Percentiles rank a stretch among this genome's conserved stretches.
Evolutionary conservation across 345 rosid genomes (phyloP).

Genomic region (Euphorbia peplus): DNA sequence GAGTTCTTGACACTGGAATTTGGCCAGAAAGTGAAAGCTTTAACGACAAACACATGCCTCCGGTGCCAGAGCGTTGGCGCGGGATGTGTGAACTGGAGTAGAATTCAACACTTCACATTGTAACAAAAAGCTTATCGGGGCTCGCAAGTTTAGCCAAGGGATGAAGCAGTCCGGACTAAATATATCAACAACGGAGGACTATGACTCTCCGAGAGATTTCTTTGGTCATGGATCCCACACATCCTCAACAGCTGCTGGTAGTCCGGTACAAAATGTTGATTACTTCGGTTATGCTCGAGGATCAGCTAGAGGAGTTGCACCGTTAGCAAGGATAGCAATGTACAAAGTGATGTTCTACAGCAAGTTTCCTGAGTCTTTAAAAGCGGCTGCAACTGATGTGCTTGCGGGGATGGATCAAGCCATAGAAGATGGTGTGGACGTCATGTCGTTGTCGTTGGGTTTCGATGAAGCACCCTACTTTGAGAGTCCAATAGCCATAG

Average conservation of each 20-base stretch:
- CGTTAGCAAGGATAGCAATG: conserved; percentile 50
- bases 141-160: conserved; percentile 45
- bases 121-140: conserved; percentile 47
- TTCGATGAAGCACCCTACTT: conserved; percentile 38
- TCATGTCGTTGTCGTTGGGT: conserved; percentile 38
- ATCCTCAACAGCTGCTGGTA: conserved; percentile 46
- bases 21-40: conserved; percentile 55
- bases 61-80: conserved; percentile 39
- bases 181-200: conserved; percentile 35
- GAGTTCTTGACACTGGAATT: too few relatives aligned
- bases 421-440: conserved; percentile 46
- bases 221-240: conserved; percentile 52
- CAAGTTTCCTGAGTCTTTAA: neutral
- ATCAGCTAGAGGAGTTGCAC: conserved; percentile 41
- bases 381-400: conserved; percentile 40
- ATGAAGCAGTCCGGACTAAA: conserved; percentile 31
- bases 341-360: conserved; percentile 39
- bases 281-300: conserved; percentile 60
- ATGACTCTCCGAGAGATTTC: conserved; percentile 51
- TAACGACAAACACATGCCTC: conserved; percentile 38
- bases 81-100: conserved; percentile 38
- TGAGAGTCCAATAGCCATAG: conserved; percentile 45
- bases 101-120: conserved; percentile 43
- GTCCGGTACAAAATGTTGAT: conserved; percentile 22
- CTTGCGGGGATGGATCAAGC: too few relatives aligned